Base-by-base conservation (phyloP, 805 yeast genomes). In the Tetrapisispora taiwanensis region DNA sequence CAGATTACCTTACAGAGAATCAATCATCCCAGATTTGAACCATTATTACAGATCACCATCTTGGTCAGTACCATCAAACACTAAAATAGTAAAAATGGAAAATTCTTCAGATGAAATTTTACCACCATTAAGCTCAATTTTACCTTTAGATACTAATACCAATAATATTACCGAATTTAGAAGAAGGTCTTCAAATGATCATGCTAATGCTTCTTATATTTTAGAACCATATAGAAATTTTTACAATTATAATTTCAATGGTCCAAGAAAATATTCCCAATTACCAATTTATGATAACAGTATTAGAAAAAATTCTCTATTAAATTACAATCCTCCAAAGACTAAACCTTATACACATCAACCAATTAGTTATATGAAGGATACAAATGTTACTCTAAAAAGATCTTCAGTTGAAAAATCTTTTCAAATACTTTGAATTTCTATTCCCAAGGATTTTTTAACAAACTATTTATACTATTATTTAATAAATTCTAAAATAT, bases 101-200 rank as follows among this genome's bases (percentile, higher is more conserved):
- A 36, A 31, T 13, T 6, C 7, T 14, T 42, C 41, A 6, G 19
- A 42, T 18, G 37, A 36, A 30, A 36, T 31, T 13, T 26, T 42
- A 36, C 45, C 45, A 4, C 41, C 45, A 17, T 30, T 42, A 9
- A 35, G 39, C 22, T 24, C 44, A 9, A 35, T 41, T 27, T 26
- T 37, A 37, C 9, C 31, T 9, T 19, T 37, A 15, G 30, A 26
- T 17, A 17, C 32, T 2, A 15, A 24, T 3, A 17, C 27, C 9
- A 12, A 37, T n/a, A 18, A 26, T 28, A 4, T 7, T 7, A 27
- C 3, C 4, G 8, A 5, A 7, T 18, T 17, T 17, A 22, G 33
- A 2, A 37, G 26, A 7, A 10, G 8, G 26, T 22, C 20, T 1
- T 26, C 22, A 15, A 15, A 26, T 17, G 40, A 37, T 7, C 17